phyloP scores from a whole-genome alignment of 768 basidiomycete species.

The Lactarius akahatsu region DNA sequence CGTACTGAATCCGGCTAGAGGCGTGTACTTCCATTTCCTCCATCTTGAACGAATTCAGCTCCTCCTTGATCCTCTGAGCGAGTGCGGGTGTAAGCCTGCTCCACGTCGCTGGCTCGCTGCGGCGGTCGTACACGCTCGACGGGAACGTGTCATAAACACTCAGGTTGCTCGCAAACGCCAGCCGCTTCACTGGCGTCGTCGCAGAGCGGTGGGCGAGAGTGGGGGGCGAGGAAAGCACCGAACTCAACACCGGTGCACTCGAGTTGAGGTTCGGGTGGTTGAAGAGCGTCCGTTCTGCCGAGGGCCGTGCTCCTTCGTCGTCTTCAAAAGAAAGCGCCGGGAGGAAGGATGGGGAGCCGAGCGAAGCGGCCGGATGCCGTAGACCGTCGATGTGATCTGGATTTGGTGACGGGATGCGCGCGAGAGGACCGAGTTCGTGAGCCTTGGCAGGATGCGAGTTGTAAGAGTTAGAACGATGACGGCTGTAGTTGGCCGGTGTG shows the following conservation, averaged over 20 bases:
- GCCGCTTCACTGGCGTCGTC: slow-evolving; percentile 65
- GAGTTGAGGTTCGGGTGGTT: slow-evolving; percentile 72
- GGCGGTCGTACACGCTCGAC: slow-evolving; percentile 83
- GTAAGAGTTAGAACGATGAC: slow-evolving; percentile 84
- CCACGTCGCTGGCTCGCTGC: slow-evolving; percentile 96
- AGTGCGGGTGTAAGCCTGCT: slow-evolving; percentile 92
- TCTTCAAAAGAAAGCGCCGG: slow-evolving; percentile 61
- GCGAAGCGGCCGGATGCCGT: slow-evolving; percentile 48
- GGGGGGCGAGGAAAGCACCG: slow-evolving; percentile 47
- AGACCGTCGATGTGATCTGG: slow-evolving; percentile 88
- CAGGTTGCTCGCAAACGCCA: slow-evolving; percentile 89
- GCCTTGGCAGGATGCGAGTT: slow-evolving; percentile 51
- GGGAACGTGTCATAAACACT: slow-evolving; percentile 98
- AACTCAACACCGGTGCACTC: slow-evolving; percentile 83
- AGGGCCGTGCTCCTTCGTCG: slow-evolving; percentile 39
- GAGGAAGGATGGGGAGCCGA: slow-evolving; percentile 38
- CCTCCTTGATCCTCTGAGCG: slow-evolving; percentile 97
- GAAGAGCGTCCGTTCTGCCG: slow-evolving; percentile 58
- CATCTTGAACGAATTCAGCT: slow-evolving; percentile 98
- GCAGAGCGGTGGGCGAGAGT: slow-evolving; percentile 70
- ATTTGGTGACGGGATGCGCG: slow-evolving; percentile 79
- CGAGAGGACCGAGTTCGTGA: slow-evolving; percentile 69
- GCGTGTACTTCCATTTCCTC: slow-evolving; percentile 99
- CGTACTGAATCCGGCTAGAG: slow-evolving; percentile 85
- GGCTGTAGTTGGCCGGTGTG: slow-evolving; percentile 45